A percentile compares a stretch with the other conserved stretches of the same genome.
phyloP scores from a whole-genome alignment of 1,139 yeast genomes.

The Saccharomycopsis hybrid region DNA sequence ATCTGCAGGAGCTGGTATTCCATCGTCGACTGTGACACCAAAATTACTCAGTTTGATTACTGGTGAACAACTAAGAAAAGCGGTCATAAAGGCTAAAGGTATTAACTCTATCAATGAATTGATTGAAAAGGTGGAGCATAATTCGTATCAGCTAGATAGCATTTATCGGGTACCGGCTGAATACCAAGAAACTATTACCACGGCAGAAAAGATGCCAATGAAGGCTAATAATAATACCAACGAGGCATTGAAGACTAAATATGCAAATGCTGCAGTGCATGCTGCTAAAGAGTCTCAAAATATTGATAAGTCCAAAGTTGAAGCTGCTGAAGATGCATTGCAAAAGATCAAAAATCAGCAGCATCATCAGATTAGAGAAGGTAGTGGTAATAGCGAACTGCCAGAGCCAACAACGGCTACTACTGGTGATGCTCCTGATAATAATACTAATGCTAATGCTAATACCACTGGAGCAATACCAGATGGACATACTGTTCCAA shows the following conservation, averaged over 20 bases:
- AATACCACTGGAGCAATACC: too few relatives aligned
- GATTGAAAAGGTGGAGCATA: constrained; percentile 55
- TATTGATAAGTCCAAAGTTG: too few relatives aligned
- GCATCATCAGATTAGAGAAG: too few relatives aligned
- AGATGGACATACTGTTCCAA: too few relatives aligned
- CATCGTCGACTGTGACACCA: constrained; percentile 15
- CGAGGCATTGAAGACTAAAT: not conserved
- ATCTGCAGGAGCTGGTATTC: constrained; percentile 10
- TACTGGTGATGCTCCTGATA: not conserved
- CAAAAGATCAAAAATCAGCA: too few relatives aligned
- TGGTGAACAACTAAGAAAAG: constrained; percentile 70
- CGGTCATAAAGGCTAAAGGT: constrained; percentile 73
- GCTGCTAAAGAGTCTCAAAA: too few relatives aligned
- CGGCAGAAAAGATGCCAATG: not conserved
- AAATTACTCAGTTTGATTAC: constrained; percentile 45
- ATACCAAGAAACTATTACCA: not conserved
- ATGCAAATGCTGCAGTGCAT: too few relatives aligned
- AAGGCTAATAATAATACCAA: not conserved
- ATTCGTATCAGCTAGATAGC: constrained; percentile 47
- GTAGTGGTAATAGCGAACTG: not conserved
- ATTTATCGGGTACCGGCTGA: constrained; percentile 37
- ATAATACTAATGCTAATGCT: too few relatives aligned
- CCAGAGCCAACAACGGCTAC: not conserved
- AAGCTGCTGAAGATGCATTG: not conserved
- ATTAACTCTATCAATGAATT: constrained; percentile 65